phyloP scores from a whole-genome alignment of 2,329 filamentous ascomycete species.

The Camillea tinctor region DNA sequence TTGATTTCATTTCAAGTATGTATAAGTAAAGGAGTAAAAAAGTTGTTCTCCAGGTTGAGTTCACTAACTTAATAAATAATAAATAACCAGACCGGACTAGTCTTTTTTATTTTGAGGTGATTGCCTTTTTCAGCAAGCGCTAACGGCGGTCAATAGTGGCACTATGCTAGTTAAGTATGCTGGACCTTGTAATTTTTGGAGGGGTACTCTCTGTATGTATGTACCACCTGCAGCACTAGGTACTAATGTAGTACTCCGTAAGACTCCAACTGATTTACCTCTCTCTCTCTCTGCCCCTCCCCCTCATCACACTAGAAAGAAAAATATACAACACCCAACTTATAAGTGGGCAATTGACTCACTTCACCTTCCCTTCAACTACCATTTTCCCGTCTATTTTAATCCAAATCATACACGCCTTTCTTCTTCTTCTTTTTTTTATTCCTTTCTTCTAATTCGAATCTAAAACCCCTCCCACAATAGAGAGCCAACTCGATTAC shows the following conservation, averaged over 20 bases:
- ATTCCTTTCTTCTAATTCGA: too few relatives aligned
- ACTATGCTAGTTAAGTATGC: conserved; percentile 8
- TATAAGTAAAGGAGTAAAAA: too few relatives aligned
- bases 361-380: conserved; percentile 6
- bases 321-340: conserved; percentile 13
- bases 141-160: conserved; percentile 25
- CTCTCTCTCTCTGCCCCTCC: conserved; percentile 12
- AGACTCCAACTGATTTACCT: too few relatives aligned
- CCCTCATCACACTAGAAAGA: conserved; percentile 21
- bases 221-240: too few relatives aligned
- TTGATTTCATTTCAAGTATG: too few relatives aligned
- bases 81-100: neutral
- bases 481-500: too few relatives aligned
- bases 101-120: conserved; percentile 13
- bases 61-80: too few relatives aligned
- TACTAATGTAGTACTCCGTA: too few relatives aligned
- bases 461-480: neutral
- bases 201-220: too few relatives aligned
- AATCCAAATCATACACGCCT: too few relatives aligned
- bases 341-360: conserved; percentile 21
- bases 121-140: conserved; percentile 19
- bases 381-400: neutral
- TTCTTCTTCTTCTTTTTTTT: too few relatives aligned
- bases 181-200: conserved; percentile 15
- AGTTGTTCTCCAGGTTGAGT: too few relatives aligned